phyloP scores from a whole-genome alignment of 148 eudicot species.

The Agrostemma githago region DNA sequence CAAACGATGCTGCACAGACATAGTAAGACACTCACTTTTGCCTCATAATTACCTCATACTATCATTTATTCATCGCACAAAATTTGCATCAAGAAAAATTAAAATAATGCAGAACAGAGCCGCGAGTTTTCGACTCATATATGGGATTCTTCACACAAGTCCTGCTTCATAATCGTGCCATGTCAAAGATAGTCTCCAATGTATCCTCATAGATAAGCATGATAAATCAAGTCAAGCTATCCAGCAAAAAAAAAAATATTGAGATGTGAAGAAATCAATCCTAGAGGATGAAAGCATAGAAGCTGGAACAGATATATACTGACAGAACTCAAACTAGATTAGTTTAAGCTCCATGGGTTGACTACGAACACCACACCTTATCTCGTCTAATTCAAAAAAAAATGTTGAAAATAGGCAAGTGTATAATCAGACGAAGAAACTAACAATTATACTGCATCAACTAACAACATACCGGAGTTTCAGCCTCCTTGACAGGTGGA shows the following conservation, averaged over 20 bases:
- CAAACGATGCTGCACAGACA: background rate
- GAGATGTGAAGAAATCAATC: background rate
- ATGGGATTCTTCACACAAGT: too few relatives aligned
- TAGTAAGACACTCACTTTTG: background rate
- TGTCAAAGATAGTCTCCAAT: background rate
- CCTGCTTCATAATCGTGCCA: too few relatives aligned
- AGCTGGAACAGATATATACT: background rate
- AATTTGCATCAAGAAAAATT: background rate
- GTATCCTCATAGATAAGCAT: background rate
- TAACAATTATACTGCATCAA: background rate
- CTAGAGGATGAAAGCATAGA: background rate
- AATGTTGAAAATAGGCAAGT: too few relatives aligned
- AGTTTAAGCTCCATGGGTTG: background rate
- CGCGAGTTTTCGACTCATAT: too few relatives aligned
- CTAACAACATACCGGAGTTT: conserved; percentile 61
- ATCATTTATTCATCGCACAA: background rate
- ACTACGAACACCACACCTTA: background rate
- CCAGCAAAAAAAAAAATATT: background rate
- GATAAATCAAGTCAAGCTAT: background rate
- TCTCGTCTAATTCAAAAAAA: background rate
- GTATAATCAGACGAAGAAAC: background rate
- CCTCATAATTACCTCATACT: background rate
- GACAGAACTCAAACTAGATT: background rate
- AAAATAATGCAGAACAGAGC: background rate
- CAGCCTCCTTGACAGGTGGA: conserved; percentile 70